These are phyloP conservation scores for Micromonas commoda DNA, from an alignment of 139 green algal species.

Conservation along the genomic window DNA sequence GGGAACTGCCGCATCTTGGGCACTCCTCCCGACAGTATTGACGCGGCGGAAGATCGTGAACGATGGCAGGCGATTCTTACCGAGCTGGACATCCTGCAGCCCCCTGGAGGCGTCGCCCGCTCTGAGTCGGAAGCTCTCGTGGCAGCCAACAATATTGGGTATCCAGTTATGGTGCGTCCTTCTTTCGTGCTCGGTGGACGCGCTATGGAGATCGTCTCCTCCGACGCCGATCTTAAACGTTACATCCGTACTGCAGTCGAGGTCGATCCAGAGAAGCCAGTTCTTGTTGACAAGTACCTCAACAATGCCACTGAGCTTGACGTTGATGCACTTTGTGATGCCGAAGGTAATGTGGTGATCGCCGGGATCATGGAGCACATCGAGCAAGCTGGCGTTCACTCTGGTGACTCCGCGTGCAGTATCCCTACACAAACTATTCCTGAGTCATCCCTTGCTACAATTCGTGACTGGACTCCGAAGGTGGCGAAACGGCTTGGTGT, in stretches of 20 bases:
- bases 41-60: slow-evolving; percentile 93
- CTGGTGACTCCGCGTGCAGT: slow-evolving; percentile 86
- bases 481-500: slow-evolving; percentile 84
- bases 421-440: slow-evolving; percentile 87
- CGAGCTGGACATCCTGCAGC: slow-evolving; percentile 83
- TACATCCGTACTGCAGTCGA: slow-evolving; percentile 43
- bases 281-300: slow-evolving; percentile 97
- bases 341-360: slow-evolving; percentile 91
- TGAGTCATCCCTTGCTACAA: slow-evolving; percentile 58
- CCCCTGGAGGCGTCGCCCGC: slow-evolving; percentile 47
- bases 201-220: slow-evolving; percentile 98
- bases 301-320: slow-evolving; percentile 89
- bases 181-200: slow-evolving; percentile 94
- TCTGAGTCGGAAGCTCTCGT: slow-evolving; percentile 67
- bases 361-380: slow-evolving; percentile 99
- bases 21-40: slow-evolving; percentile 87
- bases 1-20: slow-evolving; percentile 91
- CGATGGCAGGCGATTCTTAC: slow-evolving; percentile 64
- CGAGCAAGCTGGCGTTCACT: slow-evolving; percentile 93
- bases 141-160: slow-evolving; percentile 75
- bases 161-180: slow-evolving; percentile 96
- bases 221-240: slow-evolving; percentile 66
- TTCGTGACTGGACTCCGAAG: slow-evolving; percentile 81
- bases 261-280: slow-evolving; percentile 84
- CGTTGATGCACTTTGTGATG: slow-evolving; percentile 86